phyloP scores from a whole-genome alignment of 345 rosid species.

The Bretschneidera sinensis region DNA sequence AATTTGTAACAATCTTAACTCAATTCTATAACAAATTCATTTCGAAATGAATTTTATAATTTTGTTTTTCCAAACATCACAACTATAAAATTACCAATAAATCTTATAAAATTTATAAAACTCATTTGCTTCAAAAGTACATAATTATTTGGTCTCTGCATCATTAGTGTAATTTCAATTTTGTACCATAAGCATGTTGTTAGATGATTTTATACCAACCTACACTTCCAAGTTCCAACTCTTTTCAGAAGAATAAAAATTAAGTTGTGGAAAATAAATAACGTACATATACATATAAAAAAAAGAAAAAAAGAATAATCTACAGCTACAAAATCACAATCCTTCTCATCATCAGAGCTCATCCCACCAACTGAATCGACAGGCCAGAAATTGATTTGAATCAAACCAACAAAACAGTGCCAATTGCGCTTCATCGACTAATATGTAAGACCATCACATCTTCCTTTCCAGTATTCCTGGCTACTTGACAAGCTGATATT shows the following conservation, averaged over 20 bases:
- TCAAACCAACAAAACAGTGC: conserved; percentile 2
- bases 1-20: too few relatives aligned
- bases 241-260: not conserved
- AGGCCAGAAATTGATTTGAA: not conserved
- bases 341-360: conserved; percentile 14
- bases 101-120: too few relatives aligned
- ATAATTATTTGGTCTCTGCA: too few relatives aligned
- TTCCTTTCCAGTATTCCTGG: conserved; percentile 1
- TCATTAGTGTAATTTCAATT: too few relatives aligned
- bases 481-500: not conserved
- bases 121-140: too few relatives aligned
- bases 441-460: conserved; percentile 15
- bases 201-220: too few relatives aligned
- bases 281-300: conserved; percentile 18
- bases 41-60: too few relatives aligned
- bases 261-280: too few relatives aligned
- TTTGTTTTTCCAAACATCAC: too few relatives aligned
- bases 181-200: not conserved
- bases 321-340: conserved; percentile 20
- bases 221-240: not conserved
- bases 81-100: too few relatives aligned
- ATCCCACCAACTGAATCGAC: not conserved
- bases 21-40: too few relatives aligned
- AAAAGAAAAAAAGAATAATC: not conserved
- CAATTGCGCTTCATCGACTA: conserved; percentile 4